phyloP scores from a whole-genome alignment of 306 rosid species.

The Psophocarpus tetragonolobus region DNA sequence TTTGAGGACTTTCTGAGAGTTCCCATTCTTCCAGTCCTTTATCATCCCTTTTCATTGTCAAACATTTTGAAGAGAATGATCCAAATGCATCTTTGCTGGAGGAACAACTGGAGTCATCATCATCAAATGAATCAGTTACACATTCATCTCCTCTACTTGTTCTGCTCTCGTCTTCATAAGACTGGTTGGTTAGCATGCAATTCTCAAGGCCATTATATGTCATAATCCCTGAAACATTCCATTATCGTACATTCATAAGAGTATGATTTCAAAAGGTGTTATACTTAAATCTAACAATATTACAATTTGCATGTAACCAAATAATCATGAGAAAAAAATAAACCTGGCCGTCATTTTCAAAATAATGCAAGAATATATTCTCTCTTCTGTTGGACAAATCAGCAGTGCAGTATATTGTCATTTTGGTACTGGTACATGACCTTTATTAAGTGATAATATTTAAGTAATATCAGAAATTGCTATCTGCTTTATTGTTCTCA shows the following conservation, averaged over 20 bases:
- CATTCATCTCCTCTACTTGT: constrained; percentile 85
- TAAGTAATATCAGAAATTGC: neutral
- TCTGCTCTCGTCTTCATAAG: constrained; percentile 74
- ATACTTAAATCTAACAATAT: neutral
- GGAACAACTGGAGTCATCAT: constrained; percentile 74
- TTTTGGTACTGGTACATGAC: neutral
- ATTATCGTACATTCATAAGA: constrained; percentile 1
- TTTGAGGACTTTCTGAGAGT: constrained; percentile 57
- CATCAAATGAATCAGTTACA: constrained; percentile 76
- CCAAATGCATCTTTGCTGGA: constrained; percentile 85
- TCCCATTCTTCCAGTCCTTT: constrained; percentile 75
- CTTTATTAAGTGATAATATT: constrained; percentile 4
- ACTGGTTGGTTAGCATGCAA: constrained; percentile 68
- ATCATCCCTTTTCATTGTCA: constrained; percentile 60
- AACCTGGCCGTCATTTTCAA: constrained; percentile 32
- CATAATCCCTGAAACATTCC: constrained; percentile 73
- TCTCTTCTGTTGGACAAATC: constrained; percentile 29
- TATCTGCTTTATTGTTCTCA: constrained; percentile 9
- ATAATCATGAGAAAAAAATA: constrained; percentile 1
- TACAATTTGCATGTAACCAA: neutral
- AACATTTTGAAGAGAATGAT: constrained; percentile 82
- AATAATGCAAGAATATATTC: constrained; percentile 47
- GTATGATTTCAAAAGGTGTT: neutral
- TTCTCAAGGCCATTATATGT: constrained; percentile 86
- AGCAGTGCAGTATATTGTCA: constrained; percentile 23